A percentile compares a stretch with the other conserved stretches of the same genome.
Conservation (phyloP, 192 early-diverging fungal genomes). For the Coemansia sp. region DNA sequence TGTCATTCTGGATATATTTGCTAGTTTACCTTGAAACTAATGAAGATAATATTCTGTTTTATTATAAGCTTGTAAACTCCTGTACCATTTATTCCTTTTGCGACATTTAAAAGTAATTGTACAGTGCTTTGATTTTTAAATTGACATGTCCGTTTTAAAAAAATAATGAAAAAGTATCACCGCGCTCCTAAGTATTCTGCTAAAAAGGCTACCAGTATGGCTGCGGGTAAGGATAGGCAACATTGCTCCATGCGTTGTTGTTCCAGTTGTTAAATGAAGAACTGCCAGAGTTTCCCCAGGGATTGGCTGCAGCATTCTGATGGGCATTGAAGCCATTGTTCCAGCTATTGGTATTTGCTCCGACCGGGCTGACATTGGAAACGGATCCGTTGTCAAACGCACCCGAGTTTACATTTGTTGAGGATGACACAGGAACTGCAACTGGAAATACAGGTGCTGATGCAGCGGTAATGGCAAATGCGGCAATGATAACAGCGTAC, state of each 20-base stretch:
- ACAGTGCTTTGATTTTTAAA: not conserved
- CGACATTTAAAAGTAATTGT: not conserved
- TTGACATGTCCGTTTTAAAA: not conserved
- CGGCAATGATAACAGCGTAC: constrained; percentile 8
- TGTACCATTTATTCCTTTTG: not conserved
- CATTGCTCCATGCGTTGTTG: constrained; percentile 55
- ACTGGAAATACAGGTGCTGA: constrained; percentile 31
- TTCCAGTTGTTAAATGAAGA: constrained; percentile 56
- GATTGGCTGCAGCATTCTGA: constrained; percentile 41
- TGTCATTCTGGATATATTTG: no score
- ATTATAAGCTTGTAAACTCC: no score
- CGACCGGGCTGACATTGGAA: constrained; percentile 37
- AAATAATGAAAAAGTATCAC: no score
- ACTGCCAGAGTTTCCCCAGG: constrained; percentile 48
- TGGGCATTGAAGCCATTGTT: constrained; percentile 50
- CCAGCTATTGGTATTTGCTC: constrained; percentile 40
- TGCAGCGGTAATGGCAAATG: constrained; percentile 15
- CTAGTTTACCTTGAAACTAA: no score
- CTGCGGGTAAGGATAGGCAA: constrained; percentile 26
- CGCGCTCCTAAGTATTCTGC: no score
- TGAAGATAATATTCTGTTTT: no score
- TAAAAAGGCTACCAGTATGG: constrained; percentile 37
- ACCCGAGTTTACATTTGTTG: constrained; percentile 45
- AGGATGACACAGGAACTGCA: constrained; percentile 24
- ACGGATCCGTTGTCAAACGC: constrained; percentile 44